Conservation (phyloP, 768 basidiomycete species). For the Multifurca ochricompacta region DNA sequence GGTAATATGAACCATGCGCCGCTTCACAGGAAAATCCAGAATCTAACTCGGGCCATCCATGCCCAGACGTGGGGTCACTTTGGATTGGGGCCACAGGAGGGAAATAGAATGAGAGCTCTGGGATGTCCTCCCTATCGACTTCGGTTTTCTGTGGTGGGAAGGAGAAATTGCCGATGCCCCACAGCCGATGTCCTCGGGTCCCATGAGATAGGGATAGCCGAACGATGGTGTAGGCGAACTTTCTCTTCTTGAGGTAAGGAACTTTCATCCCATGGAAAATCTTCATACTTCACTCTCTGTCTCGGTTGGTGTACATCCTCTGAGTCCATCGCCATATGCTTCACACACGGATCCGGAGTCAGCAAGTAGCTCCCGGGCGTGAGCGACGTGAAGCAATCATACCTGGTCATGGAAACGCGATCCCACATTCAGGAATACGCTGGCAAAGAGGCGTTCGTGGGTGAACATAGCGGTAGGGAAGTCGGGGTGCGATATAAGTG, state of each 20-base stretch:
- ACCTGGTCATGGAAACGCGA: background rate
- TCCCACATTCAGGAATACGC: background rate
- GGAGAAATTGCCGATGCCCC: background rate
- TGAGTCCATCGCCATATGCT: background rate
- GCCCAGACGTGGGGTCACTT: background rate
- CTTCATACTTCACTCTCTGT: background rate
- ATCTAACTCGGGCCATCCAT: background rate
- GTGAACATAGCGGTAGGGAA: background rate
- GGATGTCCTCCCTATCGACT: too few species aligned
- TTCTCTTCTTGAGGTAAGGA: background rate
- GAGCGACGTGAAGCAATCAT: background rate
- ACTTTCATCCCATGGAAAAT: background rate
- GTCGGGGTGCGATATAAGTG: background rate
- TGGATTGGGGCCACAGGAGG: background rate
- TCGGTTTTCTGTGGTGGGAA: background rate
- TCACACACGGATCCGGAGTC: background rate
- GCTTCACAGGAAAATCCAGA: background rate
- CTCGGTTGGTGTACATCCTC: background rate
- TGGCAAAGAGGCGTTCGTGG: background rate
- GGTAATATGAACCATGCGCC: background rate
- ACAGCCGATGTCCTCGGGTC: background rate
- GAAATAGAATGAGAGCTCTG: background rate
- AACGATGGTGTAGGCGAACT: background rate
- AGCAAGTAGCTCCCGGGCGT: background rate
- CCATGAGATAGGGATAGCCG: background rate